phyloP scores from a whole-genome alignment of 148 eudicot genomes.

The Tetragonia tetragonoides region DNA sequence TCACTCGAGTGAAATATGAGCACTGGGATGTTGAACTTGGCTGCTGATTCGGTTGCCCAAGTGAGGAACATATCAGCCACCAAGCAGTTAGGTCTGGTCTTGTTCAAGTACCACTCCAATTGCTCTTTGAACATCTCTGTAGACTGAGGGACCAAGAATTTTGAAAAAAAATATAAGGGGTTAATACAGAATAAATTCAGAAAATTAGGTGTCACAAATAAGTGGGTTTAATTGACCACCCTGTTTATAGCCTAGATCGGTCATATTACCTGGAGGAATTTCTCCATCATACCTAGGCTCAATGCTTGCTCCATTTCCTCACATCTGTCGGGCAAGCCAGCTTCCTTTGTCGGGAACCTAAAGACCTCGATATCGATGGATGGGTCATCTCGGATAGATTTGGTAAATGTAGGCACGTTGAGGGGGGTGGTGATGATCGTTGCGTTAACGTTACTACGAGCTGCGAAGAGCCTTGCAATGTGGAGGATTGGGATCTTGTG shows the following conservation, averaged over 20 bases:
- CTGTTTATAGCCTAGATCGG: too few relatives aligned
- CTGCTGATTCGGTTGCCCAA: conserved; percentile 39
- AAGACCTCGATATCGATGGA: conserved; percentile 26
- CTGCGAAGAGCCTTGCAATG: conserved; percentile 46
- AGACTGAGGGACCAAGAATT: too few relatives aligned
- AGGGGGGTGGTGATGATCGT: conserved; percentile 57
- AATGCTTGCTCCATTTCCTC: conserved; percentile 31
- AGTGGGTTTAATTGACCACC: too few relatives aligned
- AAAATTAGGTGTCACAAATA: too few relatives aligned
- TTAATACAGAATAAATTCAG: too few relatives aligned
- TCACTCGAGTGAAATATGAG: conserved; percentile 46
- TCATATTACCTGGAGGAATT: conserved; percentile 20
- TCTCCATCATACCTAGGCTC: neutral
- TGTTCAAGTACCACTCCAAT: conserved; percentile 35
- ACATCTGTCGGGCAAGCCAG: conserved; percentile 37
- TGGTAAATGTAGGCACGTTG: conserved; percentile 28
- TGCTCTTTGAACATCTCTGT: conserved; percentile 33
- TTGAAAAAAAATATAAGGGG: too few relatives aligned
- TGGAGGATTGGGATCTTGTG: conserved; percentile 55
- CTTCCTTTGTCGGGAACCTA: conserved; percentile 29
- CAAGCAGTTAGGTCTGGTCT: conserved; percentile 36
- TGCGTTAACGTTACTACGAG: conserved; percentile 34
- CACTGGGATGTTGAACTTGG: conserved; percentile 43
- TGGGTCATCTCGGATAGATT: neutral
- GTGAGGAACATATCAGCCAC: conserved; percentile 50